These are phyloP conservation scores for Cercospora citrullina DNA, from an alignment of 2,329 filamentous ascomycete genomes.

Conservation along the genomic window DNA sequence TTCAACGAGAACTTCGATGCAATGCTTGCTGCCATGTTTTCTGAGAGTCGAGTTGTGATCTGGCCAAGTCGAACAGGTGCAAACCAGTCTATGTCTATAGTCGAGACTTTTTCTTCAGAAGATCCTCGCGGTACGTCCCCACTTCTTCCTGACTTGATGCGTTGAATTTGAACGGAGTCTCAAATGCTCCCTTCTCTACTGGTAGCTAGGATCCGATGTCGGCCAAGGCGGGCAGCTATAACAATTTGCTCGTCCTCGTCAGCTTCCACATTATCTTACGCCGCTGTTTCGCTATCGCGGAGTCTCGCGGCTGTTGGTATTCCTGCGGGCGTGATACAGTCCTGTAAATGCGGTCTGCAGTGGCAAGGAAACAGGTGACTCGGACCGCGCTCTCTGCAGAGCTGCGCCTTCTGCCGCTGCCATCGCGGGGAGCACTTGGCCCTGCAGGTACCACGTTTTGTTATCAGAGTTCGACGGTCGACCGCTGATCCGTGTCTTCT, in stretches of 20 bases:
- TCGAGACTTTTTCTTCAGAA: background rate
- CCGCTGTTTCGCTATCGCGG: conserved; percentile 1
- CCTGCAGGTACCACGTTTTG: conserved; percentile 17
- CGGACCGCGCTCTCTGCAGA: conserved; percentile 3
- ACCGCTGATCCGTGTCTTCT: conserved; percentile 1
- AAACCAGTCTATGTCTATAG: background rate
- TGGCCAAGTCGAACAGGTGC: background rate
- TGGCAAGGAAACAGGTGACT: background rate
- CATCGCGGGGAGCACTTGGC: conserved; percentile 8
- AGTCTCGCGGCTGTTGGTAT: background rate
- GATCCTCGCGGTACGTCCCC: background rate
- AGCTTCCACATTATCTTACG: background rate
- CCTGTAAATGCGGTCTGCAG: background rate
- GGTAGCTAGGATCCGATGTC: conserved; percentile 5
- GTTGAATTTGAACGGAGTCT: background rate
- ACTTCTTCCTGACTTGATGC: background rate
- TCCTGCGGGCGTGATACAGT: background rate
- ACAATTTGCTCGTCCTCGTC: background rate
- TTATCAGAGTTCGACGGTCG: conserved; percentile 23
- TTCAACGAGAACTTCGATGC: conserved; percentile 29
- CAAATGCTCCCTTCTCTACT: background rate
- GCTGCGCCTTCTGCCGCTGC: background rate
- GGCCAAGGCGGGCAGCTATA: conserved; percentile 1
- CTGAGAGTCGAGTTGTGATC: background rate
- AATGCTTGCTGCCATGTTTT: conserved; percentile 17